Evolutionary conservation across 2,329 filamentous ascomycete species (phyloP), one percentile per base, ranked within the genome.

Genomic region (Nemania sp.): DNA sequence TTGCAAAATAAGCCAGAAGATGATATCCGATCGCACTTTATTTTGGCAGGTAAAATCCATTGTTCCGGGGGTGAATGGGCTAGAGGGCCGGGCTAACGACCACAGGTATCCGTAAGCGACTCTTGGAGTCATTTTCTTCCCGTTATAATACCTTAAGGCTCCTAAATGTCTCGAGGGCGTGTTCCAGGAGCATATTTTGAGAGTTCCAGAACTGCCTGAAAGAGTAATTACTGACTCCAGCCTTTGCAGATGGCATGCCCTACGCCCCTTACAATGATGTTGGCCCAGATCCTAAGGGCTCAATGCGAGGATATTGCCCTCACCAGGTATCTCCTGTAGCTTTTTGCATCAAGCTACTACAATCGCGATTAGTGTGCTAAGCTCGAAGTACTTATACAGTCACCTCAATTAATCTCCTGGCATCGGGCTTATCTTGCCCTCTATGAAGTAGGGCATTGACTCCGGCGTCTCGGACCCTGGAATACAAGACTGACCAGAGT

Each of bases 391-490:
- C n/a, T n/a, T 19, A 34, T 20, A 52, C 31, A 62, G 78, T 76
- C 81, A 64, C 68, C 73, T n/a, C 64, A 77, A 20, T 80, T 83
- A 57, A 63, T 75, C 6, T 67, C 77, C 15, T 84, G 80, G 82
- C 82, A 86, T 65, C 77, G 81, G 5, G 76, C 80, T 3, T 84
- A 80, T 54, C 62, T 82, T 36, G 70, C 76, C 6, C 70, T 84
- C 5, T 83, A 73, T 51, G 82, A 85, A 73, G 79, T 80, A 67
- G 9, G 67, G n/a, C 33, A 42, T n/a, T n/a, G 26, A 14, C 19
- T 2, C 9, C 3, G 9, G 23, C 23, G 15, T n/a, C 17, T 31
- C n/a, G 54, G 17, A 7, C 23, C 2, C 20, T 24, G 8, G 33
- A n/a, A n/a, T n/a, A n/a, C n/a, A n/a, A n/a, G n/a, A n/a, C 62